Evolutionary conservation across 352 stramenopile species (phyloP).

Genomic region (Thalassiosira mediterranea): DNA sequence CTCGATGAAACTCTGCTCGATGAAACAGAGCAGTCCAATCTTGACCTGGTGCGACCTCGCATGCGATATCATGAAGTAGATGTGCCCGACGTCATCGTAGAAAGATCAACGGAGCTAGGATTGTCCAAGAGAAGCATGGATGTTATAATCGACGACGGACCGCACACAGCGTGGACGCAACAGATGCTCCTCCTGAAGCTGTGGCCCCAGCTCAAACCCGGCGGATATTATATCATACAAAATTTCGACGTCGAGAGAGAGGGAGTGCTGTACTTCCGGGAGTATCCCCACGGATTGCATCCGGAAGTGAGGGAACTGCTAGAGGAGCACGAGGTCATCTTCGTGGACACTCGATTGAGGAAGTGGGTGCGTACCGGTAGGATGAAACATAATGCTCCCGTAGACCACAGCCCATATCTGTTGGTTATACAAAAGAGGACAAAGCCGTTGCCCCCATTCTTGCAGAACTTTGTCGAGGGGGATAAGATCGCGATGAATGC

Average conservation of each 20-base stretch:
- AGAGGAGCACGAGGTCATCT: slow-evolving; percentile 27
- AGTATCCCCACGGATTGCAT: slow-evolving; percentile 18
- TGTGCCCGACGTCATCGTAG: slow-evolving; percentile 19
- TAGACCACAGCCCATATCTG: slow-evolving; percentile 27
- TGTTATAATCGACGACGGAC: slow-evolving; percentile 37
- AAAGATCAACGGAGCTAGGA: slow-evolving; percentile 4
- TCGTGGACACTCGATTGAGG: slow-evolving; percentile 18
- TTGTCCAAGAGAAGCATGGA: slow-evolving; percentile 29
- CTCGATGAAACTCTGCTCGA: slow-evolving; percentile 5
- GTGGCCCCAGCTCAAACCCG: slow-evolving; percentile 29
- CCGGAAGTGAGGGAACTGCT: slow-evolving; percentile 11
- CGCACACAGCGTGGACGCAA: slow-evolving; percentile 17
- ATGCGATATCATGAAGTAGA: slow-evolving; percentile 18
- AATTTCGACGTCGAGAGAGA: too few species aligned
- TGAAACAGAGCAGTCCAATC: not conserved
- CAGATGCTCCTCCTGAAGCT: slow-evolving; percentile 23
- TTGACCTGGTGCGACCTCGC: slow-evolving; percentile 2
- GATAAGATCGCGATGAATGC: too few species aligned
- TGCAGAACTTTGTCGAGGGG: too few species aligned
- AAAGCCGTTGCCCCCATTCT: slow-evolving; percentile 12
- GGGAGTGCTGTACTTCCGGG: slow-evolving; percentile 16
- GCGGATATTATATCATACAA: slow-evolving; percentile 36
- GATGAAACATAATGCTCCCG: slow-evolving; percentile 2
- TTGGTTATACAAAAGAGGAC: slow-evolving; percentile 37
- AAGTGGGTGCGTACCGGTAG: too few species aligned